Conservation (phyloP, 2,329 filamentous ascomycete species). For the Cladophialophora immunda region DNA sequence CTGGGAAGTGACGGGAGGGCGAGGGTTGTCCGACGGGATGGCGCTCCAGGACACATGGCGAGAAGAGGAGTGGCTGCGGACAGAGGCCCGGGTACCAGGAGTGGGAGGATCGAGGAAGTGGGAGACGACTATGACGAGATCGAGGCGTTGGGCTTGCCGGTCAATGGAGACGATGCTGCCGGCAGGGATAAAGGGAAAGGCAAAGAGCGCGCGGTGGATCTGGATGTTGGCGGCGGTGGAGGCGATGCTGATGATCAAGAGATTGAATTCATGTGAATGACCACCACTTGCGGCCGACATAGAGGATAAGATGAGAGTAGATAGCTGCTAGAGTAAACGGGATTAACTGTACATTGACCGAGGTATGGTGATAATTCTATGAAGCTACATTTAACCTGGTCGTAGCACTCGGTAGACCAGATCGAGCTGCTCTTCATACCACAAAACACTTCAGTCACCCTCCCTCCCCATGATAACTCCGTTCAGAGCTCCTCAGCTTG, state of each 20-base stretch:
- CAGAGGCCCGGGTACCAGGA: background rate
- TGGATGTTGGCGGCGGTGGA: background rate
- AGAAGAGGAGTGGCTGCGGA: background rate
- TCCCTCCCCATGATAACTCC: too few species aligned
- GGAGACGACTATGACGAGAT: conserved; percentile 14
- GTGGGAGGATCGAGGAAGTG: conserved; percentile 12
- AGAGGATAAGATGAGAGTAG: background rate
- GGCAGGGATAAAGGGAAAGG: conserved; percentile 27
- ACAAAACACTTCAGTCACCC: too few species aligned
- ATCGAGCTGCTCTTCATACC: too few species aligned
- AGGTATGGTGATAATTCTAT: too few species aligned
- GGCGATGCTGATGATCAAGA: conserved; percentile 16
- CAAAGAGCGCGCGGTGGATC: conserved; percentile 16
- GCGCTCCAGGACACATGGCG: background rate
- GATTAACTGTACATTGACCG: background rate
- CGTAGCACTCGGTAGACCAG: too few species aligned
- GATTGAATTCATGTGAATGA: conserved; percentile 30
- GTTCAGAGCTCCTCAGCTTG: too few species aligned
- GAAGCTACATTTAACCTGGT: too few species aligned
- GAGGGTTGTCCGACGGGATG: conserved; percentile 14
- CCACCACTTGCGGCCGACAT: background rate
- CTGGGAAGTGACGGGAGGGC: conserved; percentile 53
- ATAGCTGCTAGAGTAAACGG: background rate
- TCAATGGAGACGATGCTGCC: conserved; percentile 8
- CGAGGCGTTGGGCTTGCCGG: conserved; percentile 4